Evolutionary conservation across 2,329 filamentous ascomycete species (phyloP).

Genomic region (Clonostachys byssicola): DNA sequence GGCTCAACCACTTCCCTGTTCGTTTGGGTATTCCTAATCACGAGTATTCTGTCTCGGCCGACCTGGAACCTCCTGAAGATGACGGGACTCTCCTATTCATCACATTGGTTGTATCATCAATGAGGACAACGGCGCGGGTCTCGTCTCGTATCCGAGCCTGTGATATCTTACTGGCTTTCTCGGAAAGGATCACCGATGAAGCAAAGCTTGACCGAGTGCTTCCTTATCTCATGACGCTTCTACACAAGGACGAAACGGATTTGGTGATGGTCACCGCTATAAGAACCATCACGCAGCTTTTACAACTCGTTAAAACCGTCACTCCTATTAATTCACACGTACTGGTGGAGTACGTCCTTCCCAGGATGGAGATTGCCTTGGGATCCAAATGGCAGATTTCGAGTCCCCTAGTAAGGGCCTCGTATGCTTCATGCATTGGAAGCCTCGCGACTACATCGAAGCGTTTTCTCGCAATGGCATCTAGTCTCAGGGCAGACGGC

Average conservation of each 20-base stretch:
- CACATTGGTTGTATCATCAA: conserved; percentile 80
- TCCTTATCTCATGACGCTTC: conserved; percentile 79
- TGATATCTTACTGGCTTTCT: conserved; percentile 86
- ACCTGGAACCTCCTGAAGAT: conserved; percentile 62
- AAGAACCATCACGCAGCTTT: conserved; percentile 80
- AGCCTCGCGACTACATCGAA: conserved; percentile 82
- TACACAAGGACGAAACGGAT: conserved; percentile 73
- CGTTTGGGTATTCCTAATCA: conserved; percentile 84
- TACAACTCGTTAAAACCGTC: conserved; percentile 83
- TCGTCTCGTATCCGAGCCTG: conserved; percentile 86
- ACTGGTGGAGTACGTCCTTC: conserved; percentile 64
- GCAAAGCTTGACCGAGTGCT: conserved; percentile 91
- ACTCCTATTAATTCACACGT: conserved; percentile 72
- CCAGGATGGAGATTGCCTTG: conserved; percentile 54
- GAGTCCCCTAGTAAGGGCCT: conserved; percentile 73
- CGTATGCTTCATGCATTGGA: conserved; percentile 89
- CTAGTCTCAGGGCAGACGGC: conserved; percentile 79
- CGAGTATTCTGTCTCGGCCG: conserved; percentile 62
- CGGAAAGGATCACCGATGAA: conserved; percentile 88
- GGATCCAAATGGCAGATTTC: conserved; percentile 39
- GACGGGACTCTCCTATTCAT: conserved; percentile 93
- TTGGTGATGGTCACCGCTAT: conserved; percentile 83
- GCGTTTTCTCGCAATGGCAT: conserved; percentile 85
- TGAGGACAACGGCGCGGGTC: conserved; percentile 84
- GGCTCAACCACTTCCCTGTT: conserved; percentile 68